Base-by-base conservation (phyloP, 2,329 filamentous ascomycete species). In the Botrytis paeoniae region DNA sequence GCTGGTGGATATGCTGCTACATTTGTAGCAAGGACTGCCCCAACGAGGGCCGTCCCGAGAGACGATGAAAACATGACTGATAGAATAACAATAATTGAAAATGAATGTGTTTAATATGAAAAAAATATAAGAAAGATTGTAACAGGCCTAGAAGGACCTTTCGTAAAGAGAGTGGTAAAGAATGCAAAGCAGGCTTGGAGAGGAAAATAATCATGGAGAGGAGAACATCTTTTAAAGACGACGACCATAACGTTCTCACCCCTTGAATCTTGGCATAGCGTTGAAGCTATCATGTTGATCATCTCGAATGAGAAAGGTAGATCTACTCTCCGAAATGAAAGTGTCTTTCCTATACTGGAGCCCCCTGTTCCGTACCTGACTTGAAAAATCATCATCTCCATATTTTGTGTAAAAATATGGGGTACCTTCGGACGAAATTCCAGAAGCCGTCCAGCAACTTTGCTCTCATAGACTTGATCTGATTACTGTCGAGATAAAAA, bases 121-220 rank as follows among this genome's bases (percentile, higher is more conserved):
- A 61, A 32, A 60, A 37, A 14, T 22, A 10, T 22, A 51, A 72
- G 51, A 69, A 61, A 32, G 64, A 69, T 41, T 48, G 64, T 70
- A 54, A 72, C 20, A 61, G 71, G 37, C 71, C 61, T 72, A 39
- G 54, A 65, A 72, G 61, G 70, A 66, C 70, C 59, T 66, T 43
- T 57, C 48, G 62, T 70, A 61, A 72, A 72, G 63, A 72, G 70
- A 72, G 70, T 72, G 62, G 54, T 60, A 60, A 57, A 45, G 63
- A 57, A 68, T 68, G 62, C 70, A 72, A 66, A 59, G 70, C 62
- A 68, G 20, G 68, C 65, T 57, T 57, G 65, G 1, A 12, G 45
- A 66, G 37, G 3, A 66, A 43, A 57, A 72, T n/a, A 43, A 57
- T 60, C 25, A 22, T 16, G 70, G 39, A 57, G 39, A 71, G 59